A percentile compares a stretch with the other conserved stretches of the same genome.
Evolutionary conservation across 2,329 filamentous ascomycete species (phyloP).

Genomic region (Sporothrix luriei): DNA sequence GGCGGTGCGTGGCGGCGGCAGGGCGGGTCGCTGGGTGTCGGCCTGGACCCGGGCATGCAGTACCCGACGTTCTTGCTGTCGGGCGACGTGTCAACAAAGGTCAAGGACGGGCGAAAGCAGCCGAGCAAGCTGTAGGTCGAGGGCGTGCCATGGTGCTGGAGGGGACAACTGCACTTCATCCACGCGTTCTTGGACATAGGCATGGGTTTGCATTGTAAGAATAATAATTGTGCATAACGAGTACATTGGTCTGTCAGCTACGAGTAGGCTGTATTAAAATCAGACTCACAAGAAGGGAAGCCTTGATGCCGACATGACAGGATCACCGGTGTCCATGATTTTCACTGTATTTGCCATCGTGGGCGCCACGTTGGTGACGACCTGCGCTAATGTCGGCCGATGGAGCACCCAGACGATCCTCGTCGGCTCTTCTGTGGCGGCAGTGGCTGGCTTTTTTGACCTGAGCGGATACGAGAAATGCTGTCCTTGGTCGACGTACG

Average conservation of each 20-base stretch:
- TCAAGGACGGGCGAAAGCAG: constrained; percentile 47
- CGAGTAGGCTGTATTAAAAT: too few relatives aligned
- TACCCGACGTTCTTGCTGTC: constrained; percentile 57
- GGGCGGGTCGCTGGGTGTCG: constrained; percentile 49
- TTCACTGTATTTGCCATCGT: not conserved
- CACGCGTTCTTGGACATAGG: not conserved
- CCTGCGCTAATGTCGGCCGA: constrained; percentile 11
- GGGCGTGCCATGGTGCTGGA: too few relatives aligned
- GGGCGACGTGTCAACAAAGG: constrained; percentile 46
- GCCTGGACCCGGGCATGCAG: constrained; percentile 51
- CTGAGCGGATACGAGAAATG: not conserved
- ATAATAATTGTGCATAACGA: not conserved
- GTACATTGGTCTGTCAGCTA: too few relatives aligned
- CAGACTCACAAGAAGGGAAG: not conserved
- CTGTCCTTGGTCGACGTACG: not conserved
- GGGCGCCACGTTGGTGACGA: not conserved
- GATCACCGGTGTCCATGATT: not conserved
- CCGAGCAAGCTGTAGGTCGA: constrained; percentile 37
- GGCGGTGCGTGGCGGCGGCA: constrained; percentile 61
- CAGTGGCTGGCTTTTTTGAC: too few relatives aligned
- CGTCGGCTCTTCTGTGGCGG: not conserved
- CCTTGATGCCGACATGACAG: not conserved
- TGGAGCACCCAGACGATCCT: not conserved
- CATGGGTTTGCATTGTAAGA: constrained; percentile 8
- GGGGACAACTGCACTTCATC: too few relatives aligned